Evolutionary conservation across 2,329 filamentous ascomycete species (phyloP), one percentile per base, ranked within the genome.

Genomic region (Canariomyces notabilis): DNA sequence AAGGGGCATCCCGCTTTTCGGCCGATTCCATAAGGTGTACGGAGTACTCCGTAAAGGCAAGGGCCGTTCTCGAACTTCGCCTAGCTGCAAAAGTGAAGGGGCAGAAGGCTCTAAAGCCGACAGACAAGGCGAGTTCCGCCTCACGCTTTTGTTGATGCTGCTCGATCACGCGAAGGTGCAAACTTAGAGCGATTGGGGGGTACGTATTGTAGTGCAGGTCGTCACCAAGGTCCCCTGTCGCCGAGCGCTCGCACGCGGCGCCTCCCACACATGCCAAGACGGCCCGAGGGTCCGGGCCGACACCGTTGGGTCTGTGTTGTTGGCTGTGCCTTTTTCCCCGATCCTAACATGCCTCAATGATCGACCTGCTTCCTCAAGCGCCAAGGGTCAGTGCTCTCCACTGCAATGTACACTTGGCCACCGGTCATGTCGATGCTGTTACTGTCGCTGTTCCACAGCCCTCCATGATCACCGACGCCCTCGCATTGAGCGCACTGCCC

Each of bases 271-370:
- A 40, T 23, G 52, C 49, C 52, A 54, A 54, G 50, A 20, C 45
- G 36, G 38, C 45, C 49, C 49, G 42, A 50, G 44, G 45, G 42
- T 40, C 52, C 50, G 46, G 50, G 45, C 50, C 45, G 44, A 50
- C 49, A 26, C 42, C 37, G 42, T 29, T 37, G 31, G 53, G 50
- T 49, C 44, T 26, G 45, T 53, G 41, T 16, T 35, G 40, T 42
- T 31, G 42, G 33, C 45, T 41, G 40, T 48, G 43, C 46, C 48
- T 52, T 50, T 45, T n/a, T n/a, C n/a, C 55, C 51, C 48, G 49
- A 55, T 56, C 15, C 37, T 32, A 50, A 55, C 41, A 52, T 49
- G 50, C 44, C 38, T 53, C 48, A 52, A 19, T 46, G 52, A 54
- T 56, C 55, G 50, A 48, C 55, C 31, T 50, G 32, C 46, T 37